Evolutionary conservation across 805 yeast genomes (phyloP).

Genomic region (Candida khao-thaluensis): DNA sequence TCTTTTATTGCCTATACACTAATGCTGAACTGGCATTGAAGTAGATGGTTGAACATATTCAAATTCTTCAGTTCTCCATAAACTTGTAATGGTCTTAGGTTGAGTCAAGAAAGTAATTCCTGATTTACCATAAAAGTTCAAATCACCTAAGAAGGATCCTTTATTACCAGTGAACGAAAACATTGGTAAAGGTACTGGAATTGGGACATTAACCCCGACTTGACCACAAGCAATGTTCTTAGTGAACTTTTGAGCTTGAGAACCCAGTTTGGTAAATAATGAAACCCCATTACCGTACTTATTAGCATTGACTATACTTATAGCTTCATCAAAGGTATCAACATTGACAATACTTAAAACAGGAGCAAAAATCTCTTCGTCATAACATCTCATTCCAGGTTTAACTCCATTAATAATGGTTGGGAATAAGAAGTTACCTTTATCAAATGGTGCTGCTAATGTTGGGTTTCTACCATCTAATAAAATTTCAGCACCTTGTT

Average conservation of each 20-base stretch:
- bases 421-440: constrained; percentile 73
- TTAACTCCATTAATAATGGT: constrained; percentile 60
- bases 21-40: constrained; percentile 65
- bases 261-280: constrained; percentile 66
- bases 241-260: constrained; percentile 68
- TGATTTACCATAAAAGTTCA: constrained; percentile 78
- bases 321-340: constrained; percentile 67
- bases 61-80: constrained; percentile 58
- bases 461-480: constrained; percentile 61
- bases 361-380: constrained; percentile 77
- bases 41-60: constrained; percentile 54
- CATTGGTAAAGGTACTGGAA: constrained; percentile 81
- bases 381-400: constrained; percentile 71
- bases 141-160: constrained; percentile 73
- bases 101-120: constrained; percentile 71
- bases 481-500: constrained; percentile 59
- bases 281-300: constrained; percentile 71
- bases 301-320: constrained; percentile 56
- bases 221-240: constrained; percentile 71
- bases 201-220: constrained; percentile 76
- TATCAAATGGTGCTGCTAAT: constrained; percentile 29
- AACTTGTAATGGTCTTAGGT: constrained; percentile 70
- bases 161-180: constrained; percentile 77
- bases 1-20: constrained; percentile 6
- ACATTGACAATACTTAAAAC: constrained; percentile 62